Evolutionary conservation across 2,329 filamentous ascomycete species (phyloP).

Genomic region (Ophiocordyceps sinensis): DNA sequence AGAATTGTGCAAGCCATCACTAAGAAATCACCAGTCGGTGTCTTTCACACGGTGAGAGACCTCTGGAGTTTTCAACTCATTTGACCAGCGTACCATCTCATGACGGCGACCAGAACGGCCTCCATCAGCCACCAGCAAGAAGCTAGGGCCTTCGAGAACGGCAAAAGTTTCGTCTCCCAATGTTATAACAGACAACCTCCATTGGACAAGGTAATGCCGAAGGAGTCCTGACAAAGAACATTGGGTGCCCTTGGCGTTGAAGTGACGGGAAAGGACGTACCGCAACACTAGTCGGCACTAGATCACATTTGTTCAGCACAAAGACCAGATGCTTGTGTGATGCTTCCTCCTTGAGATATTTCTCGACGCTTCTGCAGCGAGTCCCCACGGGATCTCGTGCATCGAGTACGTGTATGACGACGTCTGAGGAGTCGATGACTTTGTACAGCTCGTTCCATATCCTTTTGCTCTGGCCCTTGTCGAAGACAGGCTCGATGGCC

Average conservation of each 20-base stretch:
- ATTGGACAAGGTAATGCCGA: constrained; percentile 43
- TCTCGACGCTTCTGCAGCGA: constrained; percentile 63
- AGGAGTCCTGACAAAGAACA: constrained; percentile 74
- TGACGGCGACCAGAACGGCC: constrained; percentile 82
- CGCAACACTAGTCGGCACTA: constrained; percentile 83
- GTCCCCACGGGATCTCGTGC: constrained; percentile 83
- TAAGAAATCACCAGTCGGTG: constrained; percentile 82
- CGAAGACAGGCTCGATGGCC: constrained; percentile 77
- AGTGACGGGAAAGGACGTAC: constrained; percentile 38
- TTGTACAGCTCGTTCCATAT: constrained; percentile 97
- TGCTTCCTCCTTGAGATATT: constrained; percentile 84
- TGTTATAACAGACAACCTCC: constrained; percentile 95
- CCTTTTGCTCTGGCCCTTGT: constrained; percentile 85
- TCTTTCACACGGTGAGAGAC: constrained; percentile 19
- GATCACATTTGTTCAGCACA: constrained; percentile 42
- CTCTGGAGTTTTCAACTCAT: constrained; percentile 90
- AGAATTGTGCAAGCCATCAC: constrained; percentile 82
- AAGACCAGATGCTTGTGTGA: constrained; percentile 78
- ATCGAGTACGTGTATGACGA: constrained; percentile 88
- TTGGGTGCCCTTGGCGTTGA: constrained; percentile 35
- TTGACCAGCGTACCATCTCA: constrained; percentile 70
- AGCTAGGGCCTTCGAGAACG: constrained; percentile 24
- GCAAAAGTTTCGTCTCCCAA: constrained; percentile 72
- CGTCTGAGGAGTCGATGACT: constrained; percentile 89
- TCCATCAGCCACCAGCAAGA: constrained; percentile 45